Evolutionary conservation across 768 basidiomycete genomes (phyloP), one percentile per base, ranked within the genome.

Genomic region (Suillus subalutaceus): DNA sequence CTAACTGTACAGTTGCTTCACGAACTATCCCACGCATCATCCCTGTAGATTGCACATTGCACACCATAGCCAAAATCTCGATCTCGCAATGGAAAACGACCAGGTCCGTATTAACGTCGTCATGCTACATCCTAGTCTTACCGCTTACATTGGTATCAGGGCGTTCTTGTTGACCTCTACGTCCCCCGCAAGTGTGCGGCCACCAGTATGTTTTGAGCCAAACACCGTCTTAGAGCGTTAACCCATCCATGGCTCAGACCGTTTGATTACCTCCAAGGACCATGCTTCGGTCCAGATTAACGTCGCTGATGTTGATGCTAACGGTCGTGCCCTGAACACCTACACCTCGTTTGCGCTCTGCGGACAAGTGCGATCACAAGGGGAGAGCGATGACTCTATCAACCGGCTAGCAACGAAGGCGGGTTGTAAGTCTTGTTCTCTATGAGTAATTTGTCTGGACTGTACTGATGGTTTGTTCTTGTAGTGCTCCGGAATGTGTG

Each of bases 101-200:
- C 88, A 90, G 82, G 93, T 92, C 76, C 68, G 89, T 80, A 26
- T 61, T 63, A 23, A 18, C 6, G 20, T 37, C 16, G 56, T 23
- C 23, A 50, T 16, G 15, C 1, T 4, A 8, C 20, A 30, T 63
- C 48, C 16, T 2, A 26, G 32, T 63, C 35, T 59, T 9, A 37
- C 15, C 12, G 7, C 23, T 63, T 61, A 18, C 52, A 63, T 44
- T 37, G 35, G 44, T 65, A 70, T 48, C 68, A 97, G 94, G 97
- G 97, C 83, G 86, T 93, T 79, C 96, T 99, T 80, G 97, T 99
- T 78, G 97, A 99, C 87, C 96, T 99, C 82, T 99, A 99, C 85
- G 96, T 99, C 77, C 97, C 97, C 81, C 94, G 97, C 87, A 99
- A 99, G 83, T 99, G 97, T 81, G 89, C 95, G 78, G 96, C 96